phyloP scores from a whole-genome alignment of 2,329 filamentous ascomycete genomes.

The Aspergillus costaricaensis region DNA sequence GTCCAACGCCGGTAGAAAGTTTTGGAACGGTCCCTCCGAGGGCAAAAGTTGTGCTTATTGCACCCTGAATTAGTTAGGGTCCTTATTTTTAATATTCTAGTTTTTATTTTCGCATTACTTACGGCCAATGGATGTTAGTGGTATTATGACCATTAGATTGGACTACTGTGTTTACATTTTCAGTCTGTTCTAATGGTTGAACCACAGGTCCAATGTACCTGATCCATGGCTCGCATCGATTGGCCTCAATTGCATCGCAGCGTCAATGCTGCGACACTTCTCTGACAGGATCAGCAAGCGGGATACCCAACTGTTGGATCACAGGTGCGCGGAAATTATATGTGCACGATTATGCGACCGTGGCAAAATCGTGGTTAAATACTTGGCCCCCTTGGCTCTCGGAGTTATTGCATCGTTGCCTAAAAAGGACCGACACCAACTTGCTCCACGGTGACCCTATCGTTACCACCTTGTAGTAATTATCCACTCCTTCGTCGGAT shows the following conservation, averaged over 20 bases:
- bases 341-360: slow-evolving; percentile 2
- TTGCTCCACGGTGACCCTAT: not conserved
- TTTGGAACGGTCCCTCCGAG: not conserved
- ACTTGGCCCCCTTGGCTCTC: slow-evolving; percentile 10
- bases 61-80: not conserved
- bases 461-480: not conserved
- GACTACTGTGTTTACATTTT: not conserved
- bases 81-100: not conserved
- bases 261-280: slow-evolving; percentile 14
- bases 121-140: not conserved
- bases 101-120: too few relatives aligned
- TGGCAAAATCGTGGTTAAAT: slow-evolving; percentile 10
- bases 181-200: not conserved
- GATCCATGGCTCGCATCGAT: slow-evolving; percentile 8
- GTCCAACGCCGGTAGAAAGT: not conserved
- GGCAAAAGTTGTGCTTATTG: not conserved
- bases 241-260: slow-evolving; percentile 2
- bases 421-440: not conserved
- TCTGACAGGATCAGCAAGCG: slow-evolving; percentile 21
- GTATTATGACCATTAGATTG: not conserved
- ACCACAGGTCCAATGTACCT: not conserved
- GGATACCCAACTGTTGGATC: slow-evolving; percentile 4
- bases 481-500: not conserved
- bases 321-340: not conserved
- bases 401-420: slow-evolving; percentile 4